A percentile compares a stretch with the other conserved stretches of the same genome.
Conservation (phyloP, 2,329 filamentous ascomycete genomes). For the Lecanicillium sp. region DNA sequence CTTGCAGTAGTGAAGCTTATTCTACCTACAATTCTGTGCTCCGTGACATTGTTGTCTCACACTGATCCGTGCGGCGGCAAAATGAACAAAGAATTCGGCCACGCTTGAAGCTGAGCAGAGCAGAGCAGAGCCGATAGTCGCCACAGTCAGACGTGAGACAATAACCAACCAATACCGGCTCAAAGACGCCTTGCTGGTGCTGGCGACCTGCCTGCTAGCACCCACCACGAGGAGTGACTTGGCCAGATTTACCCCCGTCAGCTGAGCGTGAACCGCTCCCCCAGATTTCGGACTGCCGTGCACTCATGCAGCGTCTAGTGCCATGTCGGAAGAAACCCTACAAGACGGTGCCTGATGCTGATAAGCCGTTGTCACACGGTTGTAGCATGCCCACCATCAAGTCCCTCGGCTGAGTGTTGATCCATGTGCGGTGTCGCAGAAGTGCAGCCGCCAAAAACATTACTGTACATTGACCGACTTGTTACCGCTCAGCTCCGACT, state of each 20-base stretch:
- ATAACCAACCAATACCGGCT: too few species aligned
- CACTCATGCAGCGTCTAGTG: background rate
- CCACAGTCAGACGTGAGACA: too few species aligned
- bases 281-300: background rate
- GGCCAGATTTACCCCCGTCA: background rate
- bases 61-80: background rate
- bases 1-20: slow-evolving; percentile 1
- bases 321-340: background rate
- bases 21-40: background rate
- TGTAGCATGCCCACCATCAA: background rate
- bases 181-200: too few species aligned
- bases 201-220: too few species aligned
- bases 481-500: too few species aligned
- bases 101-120: background rate
- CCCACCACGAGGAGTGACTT: too few species aligned
- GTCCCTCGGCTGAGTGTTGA: background rate
- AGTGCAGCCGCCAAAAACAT: too few species aligned
- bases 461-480: too few species aligned
- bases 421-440: background rate
- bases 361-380: background rate
- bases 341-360: too few species aligned
- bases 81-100: background rate
- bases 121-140: too few species aligned
- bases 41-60: background rate
- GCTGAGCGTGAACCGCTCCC: background rate